These are phyloP conservation scores for Domatiomyces globalis DNA, from an alignment of 2,329 filamentous ascomycete genomes.

Conservation along the genomic window DNA sequence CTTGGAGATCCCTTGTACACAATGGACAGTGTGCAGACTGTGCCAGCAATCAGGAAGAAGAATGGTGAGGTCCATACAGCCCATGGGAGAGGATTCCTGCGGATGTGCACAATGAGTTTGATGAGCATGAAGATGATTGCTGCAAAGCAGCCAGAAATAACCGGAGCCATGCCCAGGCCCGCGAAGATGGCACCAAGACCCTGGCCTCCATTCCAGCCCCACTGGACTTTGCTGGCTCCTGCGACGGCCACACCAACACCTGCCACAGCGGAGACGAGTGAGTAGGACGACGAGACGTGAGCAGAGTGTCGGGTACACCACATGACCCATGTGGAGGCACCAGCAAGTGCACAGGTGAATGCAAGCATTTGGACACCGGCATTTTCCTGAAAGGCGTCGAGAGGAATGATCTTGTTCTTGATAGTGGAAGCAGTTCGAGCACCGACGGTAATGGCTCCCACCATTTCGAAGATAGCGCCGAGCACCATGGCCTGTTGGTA, in stretches of 20 bases:
- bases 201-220: constrained; percentile 56
- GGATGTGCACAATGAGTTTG: constrained; percentile 56
- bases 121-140: constrained; percentile 59
- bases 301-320: constrained; percentile 63
- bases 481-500: constrained; percentile 56
- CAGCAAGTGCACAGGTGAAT: constrained; percentile 50
- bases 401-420: constrained; percentile 62
- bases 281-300: constrained; percentile 61
- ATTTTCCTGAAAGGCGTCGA: constrained; percentile 42
- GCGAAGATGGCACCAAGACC: constrained; percentile 60
- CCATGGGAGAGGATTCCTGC: constrained; percentile 57
- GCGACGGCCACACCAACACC: constrained; percentile 56
- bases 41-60: constrained; percentile 64
- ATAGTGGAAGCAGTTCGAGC: constrained; percentile 61
- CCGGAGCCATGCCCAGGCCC: constrained; percentile 56
- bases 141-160: constrained; percentile 50
- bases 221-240: constrained; percentile 47
- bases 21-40: constrained; percentile 57
- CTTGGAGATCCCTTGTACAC: constrained; percentile 69
- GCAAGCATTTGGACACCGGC: constrained; percentile 55
- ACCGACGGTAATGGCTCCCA: constrained; percentile 53
- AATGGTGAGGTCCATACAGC: constrained; percentile 59
- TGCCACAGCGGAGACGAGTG: constrained; percentile 53
- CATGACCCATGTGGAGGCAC: constrained; percentile 60
- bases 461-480: constrained; percentile 52